Evolutionary conservation across 2,329 filamentous ascomycete genomes (phyloP).

Genomic region (Paracorniculantispora psalliotae): DNA sequence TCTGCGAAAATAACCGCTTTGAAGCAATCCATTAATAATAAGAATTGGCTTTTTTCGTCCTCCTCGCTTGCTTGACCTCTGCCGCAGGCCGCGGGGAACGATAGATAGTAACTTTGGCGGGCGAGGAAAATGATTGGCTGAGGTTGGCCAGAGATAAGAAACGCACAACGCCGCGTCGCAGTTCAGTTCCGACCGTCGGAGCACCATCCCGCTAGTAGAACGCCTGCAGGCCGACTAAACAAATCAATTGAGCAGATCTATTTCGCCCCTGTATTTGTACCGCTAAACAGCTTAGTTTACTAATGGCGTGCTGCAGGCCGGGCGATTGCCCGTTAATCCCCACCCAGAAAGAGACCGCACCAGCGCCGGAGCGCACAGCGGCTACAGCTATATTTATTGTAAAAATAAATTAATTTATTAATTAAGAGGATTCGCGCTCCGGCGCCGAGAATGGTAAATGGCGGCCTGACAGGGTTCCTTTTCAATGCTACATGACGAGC

Average conservation of each 20-base stretch:
- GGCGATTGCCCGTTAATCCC: not conserved
- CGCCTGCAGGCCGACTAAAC: no score
- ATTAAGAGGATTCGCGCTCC: not conserved
- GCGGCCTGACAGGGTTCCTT: not conserved
- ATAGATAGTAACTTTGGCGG: not conserved
- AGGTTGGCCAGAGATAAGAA: slow-evolving; percentile 12
- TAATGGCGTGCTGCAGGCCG: not conserved
- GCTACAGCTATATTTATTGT: not conserved
- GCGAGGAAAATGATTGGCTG: not conserved
- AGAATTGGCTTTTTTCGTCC: not conserved
- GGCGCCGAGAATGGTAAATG: no score
- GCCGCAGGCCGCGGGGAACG: not conserved
- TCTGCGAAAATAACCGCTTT: not conserved
- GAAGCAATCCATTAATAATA: not conserved
- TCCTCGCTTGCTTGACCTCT: not conserved
- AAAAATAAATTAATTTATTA: not conserved
- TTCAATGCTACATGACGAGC: not conserved
- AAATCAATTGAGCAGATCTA: not conserved
- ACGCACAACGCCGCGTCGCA: not conserved
- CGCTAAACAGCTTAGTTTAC: not conserved
- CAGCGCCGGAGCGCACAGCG: not conserved
- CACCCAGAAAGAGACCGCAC: not conserved
- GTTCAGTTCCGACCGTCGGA: not conserved
- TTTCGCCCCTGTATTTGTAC: not conserved
- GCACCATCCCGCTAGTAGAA: not conserved